These are phyloP conservation scores for Debaryomyces psychrophilus DNA, from an alignment of 1,139 yeast genomes.

Conservation along the genomic window DNA sequence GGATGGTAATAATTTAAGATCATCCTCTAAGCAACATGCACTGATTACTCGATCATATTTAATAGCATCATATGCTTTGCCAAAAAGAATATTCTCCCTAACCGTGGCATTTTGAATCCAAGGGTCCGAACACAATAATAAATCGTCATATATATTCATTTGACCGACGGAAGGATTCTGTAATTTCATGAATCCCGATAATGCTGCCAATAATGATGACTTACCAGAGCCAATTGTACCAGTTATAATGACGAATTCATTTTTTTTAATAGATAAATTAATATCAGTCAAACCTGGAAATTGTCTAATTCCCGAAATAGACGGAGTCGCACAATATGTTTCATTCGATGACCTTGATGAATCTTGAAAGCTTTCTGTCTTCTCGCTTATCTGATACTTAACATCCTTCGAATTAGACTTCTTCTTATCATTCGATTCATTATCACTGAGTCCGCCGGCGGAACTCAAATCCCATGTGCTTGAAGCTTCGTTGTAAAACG, in stretches of 20 bases:
- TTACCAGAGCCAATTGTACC: slow-evolving; percentile 49
- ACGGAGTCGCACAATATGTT: slow-evolving; percentile 17
- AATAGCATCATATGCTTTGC: slow-evolving; percentile 32
- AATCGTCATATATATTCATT: slow-evolving; percentile 30
- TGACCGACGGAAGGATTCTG: slow-evolving; percentile 29
- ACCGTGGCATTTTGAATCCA: slow-evolving; percentile 54
- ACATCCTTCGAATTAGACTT: slow-evolving; percentile 11
- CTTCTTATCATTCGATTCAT: slow-evolving; percentile 22
- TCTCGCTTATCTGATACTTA: slow-evolving; percentile 13
- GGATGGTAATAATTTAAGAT: slow-evolving; percentile 35
- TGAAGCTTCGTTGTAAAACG: slow-evolving; percentile 29
- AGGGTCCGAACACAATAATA: slow-evolving; percentile 39
- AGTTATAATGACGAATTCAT: slow-evolving; percentile 43
- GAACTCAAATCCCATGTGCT: slow-evolving; percentile 11
- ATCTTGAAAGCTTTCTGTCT: slow-evolving; percentile 12
- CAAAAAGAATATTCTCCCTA: slow-evolving; percentile 44
- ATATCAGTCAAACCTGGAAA: slow-evolving; percentile 38
- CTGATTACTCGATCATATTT: slow-evolving; percentile 33
- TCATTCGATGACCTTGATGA: slow-evolving; percentile 18
- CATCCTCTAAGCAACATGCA: slow-evolving; percentile 48
- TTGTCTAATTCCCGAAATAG: slow-evolving; percentile 14
- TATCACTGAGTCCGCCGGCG: slow-evolving; percentile 10
- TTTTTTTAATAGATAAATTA: slow-evolving; percentile 29
- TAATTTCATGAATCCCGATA: slow-evolving; percentile 42
- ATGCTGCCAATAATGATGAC: slow-evolving; percentile 40